Evolutionary conservation across 2,329 filamentous ascomycete genomes (phyloP).

Genomic region (Fusarium tjaetaba): DNA sequence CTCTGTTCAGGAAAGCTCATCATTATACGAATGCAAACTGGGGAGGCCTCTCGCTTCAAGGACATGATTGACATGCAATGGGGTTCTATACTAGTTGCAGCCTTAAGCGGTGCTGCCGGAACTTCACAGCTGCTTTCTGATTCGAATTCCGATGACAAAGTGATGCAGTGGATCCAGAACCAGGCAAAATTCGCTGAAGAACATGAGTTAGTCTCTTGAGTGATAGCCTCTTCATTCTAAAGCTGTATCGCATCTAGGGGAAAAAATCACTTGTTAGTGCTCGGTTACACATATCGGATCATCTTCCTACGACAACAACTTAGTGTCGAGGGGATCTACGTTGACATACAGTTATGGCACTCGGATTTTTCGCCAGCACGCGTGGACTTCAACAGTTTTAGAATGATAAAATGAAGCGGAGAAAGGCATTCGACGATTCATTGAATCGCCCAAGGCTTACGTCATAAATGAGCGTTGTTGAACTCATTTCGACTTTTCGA

Average conservation of each 20-base stretch:
- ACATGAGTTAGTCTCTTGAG: neutral
- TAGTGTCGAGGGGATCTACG: too few relatives aligned
- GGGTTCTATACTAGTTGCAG: neutral
- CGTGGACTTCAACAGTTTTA: too few relatives aligned
- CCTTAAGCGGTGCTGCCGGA: neutral
- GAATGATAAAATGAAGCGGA: too few relatives aligned
- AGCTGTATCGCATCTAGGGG: neutral
- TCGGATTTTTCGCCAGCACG: too few relatives aligned
- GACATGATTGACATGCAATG: neutral
- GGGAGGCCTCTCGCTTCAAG: neutral
- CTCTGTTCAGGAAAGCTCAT: neutral
- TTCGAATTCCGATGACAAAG: neutral
- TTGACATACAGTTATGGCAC: too few relatives aligned
- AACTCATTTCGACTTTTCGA: too few relatives aligned
- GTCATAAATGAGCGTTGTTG: too few relatives aligned
- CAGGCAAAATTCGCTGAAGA: neutral
- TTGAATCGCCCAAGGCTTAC: too few relatives aligned
- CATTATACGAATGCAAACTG: neutral
- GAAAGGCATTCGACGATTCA: too few relatives aligned
- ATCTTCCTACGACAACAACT: too few relatives aligned
- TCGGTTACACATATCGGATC: too few relatives aligned
- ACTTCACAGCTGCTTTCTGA: neutral
- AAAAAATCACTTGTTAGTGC: too few relatives aligned
- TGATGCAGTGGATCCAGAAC: neutral
- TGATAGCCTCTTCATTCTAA: neutral